These are phyloP conservation scores for Yamadazyma membranifaciens DNA, from an alignment of 1,139 yeast species.

Conservation along the genomic window DNA sequence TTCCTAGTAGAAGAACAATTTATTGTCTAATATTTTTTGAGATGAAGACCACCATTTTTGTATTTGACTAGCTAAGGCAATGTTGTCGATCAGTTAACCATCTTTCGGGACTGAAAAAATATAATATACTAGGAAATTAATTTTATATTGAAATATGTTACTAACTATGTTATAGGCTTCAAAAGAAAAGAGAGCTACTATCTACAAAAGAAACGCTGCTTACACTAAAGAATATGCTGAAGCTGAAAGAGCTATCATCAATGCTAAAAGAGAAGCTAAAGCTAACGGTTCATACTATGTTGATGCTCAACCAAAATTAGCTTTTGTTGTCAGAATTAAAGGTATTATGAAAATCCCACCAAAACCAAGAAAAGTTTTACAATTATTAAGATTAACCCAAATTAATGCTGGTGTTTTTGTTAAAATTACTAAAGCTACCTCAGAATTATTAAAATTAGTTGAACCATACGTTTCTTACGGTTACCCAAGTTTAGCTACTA, in stretches of 20 bases:
- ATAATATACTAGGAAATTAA: neutral
- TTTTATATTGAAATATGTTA: slow-evolving; percentile 15
- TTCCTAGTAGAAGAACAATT: neutral
- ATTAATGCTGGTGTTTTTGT: slow-evolving; percentile 98
- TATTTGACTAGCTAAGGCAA: slow-evolving; percentile 82
- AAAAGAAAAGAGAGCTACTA: slow-evolving; percentile 92
- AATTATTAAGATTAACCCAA: slow-evolving; percentile 95
- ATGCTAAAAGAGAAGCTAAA: slow-evolving; percentile 95
- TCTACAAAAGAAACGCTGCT: slow-evolving; percentile 97
- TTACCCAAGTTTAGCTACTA: slow-evolving; percentile 96
- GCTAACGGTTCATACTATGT: slow-evolving; percentile 96
- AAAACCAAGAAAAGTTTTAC: slow-evolving; percentile 99
- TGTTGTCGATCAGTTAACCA: slow-evolving; percentile 96
- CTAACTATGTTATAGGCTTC: slow-evolving; percentile 58
- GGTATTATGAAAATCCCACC: slow-evolving; percentile 99
- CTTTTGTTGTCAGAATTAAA: slow-evolving; percentile 98
- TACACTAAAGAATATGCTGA: slow-evolving; percentile 96
- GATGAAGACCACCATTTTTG: slow-evolving; percentile 59
- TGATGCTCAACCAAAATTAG: slow-evolving; percentile 95
- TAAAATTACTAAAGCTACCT: slow-evolving; percentile 97
- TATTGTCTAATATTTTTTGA: slow-evolving; percentile 26
- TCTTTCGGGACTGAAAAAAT: slow-evolving; percentile 96
- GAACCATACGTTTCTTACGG: slow-evolving; percentile 99
- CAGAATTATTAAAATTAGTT: slow-evolving; percentile 94
- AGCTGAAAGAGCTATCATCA: slow-evolving; percentile 89